These are phyloP conservation scores for Tephrocybe rancida DNA, from an alignment of 768 basidiomycete genomes.

Conservation along the genomic window DNA sequence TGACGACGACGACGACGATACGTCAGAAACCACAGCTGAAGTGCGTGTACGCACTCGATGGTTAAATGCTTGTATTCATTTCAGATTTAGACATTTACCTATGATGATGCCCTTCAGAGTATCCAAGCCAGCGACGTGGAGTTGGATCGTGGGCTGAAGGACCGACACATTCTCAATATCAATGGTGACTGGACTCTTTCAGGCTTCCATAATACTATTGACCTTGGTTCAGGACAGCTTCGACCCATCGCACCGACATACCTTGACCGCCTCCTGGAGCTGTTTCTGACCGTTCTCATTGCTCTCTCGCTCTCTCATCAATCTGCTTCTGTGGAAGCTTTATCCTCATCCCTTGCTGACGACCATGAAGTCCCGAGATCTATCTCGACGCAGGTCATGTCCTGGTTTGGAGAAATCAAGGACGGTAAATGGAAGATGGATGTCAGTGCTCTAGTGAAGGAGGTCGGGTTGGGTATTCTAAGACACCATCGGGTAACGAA, in stretches of 20 bases:
- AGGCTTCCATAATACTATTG: not conserved
- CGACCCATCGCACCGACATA: conserved; percentile 71
- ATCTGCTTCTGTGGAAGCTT: conserved; percentile 56
- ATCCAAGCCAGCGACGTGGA: conserved; percentile 87
- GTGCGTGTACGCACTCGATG: not conserved
- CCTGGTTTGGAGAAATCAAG: conserved; percentile 75
- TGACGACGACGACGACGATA: conserved; percentile 46
- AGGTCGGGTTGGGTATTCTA: conserved; percentile 79
- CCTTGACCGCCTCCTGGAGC: conserved; percentile 71
- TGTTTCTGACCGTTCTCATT: conserved; percentile 75
- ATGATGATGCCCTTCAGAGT: conserved; percentile 59
- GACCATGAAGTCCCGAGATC: conserved; percentile 70
- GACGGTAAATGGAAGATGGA: conserved; percentile 70
- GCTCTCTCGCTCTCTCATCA: conserved; percentile 56
- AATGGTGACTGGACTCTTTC: conserved; percentile 48
- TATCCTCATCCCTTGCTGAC: conserved; percentile 62
- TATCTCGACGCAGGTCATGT: conserved; percentile 70
- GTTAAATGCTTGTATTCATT: not conserved
- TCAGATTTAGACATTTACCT: conserved; percentile 39
- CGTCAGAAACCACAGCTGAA: conserved; percentile 18
- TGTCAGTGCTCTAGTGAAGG: conserved; percentile 58
- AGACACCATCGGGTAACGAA: conserved; percentile 54
- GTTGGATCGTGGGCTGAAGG: conserved; percentile 61
- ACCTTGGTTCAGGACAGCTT: conserved; percentile 54
- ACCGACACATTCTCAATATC: conserved; percentile 72